phyloP scores from a whole-genome alignment of 1,284 basidiomycete species.

The Ganoderma boninense region DNA sequence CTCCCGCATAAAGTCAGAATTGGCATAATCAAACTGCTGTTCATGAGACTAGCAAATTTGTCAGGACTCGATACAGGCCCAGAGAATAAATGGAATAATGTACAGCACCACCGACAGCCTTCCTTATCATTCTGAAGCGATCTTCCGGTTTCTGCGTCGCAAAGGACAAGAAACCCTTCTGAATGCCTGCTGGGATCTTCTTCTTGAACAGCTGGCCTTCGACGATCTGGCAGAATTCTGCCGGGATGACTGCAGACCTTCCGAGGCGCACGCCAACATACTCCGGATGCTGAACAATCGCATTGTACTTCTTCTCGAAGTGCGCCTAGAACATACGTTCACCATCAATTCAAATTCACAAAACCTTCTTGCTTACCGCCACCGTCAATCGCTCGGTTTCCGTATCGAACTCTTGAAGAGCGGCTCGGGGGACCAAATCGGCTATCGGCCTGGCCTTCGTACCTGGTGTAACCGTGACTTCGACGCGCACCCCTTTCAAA shows the following conservation, averaged over 20 bases:
- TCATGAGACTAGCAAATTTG: background rate
- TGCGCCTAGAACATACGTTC: constrained; percentile 1
- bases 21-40: constrained; percentile 42
- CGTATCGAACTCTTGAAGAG: constrained; percentile 17
- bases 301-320: constrained; percentile 20
- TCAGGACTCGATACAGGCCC: background rate
- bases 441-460: constrained; percentile 12
- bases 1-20: constrained; percentile 44
- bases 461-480: background rate
- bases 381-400: constrained; percentile 9
- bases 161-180: constrained; percentile 12
- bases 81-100: background rate
- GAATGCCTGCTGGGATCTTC: constrained; percentile 47
- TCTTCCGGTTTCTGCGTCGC: constrained; percentile 16
- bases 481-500: constrained; percentile 19
- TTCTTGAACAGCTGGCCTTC: constrained; percentile 55
- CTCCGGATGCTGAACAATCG: background rate
- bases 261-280: constrained; percentile 17
- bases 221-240: constrained; percentile 52
- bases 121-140: background rate
- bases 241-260: constrained; percentile 45
- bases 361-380: background rate
- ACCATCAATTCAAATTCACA: background rate
- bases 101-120: constrained; percentile 11
- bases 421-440: constrained; percentile 10